Conservation (phyloP, 495 filamentous ascomycete genomes). For the Aspergillus saccharolyticus region DNA sequence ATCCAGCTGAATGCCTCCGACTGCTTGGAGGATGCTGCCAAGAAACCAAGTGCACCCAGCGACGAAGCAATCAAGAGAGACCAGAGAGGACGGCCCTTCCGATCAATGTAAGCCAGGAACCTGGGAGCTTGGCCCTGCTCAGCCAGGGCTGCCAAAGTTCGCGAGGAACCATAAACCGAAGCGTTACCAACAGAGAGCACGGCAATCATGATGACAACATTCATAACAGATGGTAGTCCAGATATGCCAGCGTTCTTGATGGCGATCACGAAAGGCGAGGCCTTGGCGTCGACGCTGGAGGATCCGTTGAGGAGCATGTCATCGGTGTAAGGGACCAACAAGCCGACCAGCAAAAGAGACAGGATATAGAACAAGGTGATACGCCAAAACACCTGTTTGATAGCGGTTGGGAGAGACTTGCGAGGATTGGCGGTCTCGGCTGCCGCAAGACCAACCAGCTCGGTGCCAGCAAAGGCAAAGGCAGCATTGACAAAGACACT, state of each 20-base stretch:
- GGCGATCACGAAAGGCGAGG: conserved; percentile 87
- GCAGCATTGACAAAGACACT: conserved; percentile 89
- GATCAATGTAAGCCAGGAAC: conserved; percentile 77
- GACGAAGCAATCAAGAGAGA: conserved; percentile 63
- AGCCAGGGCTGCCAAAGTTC: conserved; percentile 80
- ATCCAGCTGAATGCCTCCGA: conserved; percentile 77
- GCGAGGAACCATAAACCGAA: conserved; percentile 79
- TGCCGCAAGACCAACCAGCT: conserved; percentile 87
- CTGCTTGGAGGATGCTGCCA: conserved; percentile 62
- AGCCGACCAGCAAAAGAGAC: conserved; percentile 65
- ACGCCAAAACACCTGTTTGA: conserved; percentile 95
- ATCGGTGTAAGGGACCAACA: conserved; percentile 69
- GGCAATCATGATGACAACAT: conserved; percentile 82
- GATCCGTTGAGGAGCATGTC: conserved; percentile 49
- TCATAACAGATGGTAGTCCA: conserved; percentile 78
- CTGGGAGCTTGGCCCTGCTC: conserved; percentile 78
- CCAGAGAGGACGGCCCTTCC: conserved; percentile 71
- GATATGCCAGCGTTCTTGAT: conserved; percentile 75
- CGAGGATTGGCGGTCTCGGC: conserved; percentile 84
- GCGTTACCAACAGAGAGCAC: conserved; percentile 86
- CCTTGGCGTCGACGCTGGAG: conserved; percentile 58
- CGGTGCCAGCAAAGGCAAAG: conserved; percentile 88
- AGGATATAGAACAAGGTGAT: conserved; percentile 85
- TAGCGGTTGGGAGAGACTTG: conserved; percentile 77
- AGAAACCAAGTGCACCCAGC: conserved; percentile 73